These are phyloP conservation scores for Spinacia oleracea DNA, from an alignment of 179 eudicot genomes.

Conservation along the genomic window DNA sequence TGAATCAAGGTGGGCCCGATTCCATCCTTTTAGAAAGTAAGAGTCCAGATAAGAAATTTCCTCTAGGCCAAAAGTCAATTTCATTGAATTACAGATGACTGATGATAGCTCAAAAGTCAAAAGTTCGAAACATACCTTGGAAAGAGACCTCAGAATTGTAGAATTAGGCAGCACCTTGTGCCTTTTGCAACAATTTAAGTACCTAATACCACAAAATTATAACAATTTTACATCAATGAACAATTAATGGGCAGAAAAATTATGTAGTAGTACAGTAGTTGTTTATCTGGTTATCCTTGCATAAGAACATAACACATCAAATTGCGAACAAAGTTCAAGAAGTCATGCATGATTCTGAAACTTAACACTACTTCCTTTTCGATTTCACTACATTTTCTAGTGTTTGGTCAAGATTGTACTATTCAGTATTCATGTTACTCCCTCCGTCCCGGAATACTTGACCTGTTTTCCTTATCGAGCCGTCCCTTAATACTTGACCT, in stretches of 20 bases:
- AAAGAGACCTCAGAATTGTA: slow-evolving; percentile 49
- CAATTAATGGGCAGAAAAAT: too few relatives aligned
- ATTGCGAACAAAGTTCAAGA: background rate
- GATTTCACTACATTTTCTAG: background rate
- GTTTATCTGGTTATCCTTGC: too few relatives aligned
- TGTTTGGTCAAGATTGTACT: background rate
- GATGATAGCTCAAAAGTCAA: background rate
- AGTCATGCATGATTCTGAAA: background rate
- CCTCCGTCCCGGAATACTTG: too few relatives aligned
- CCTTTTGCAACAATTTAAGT: slow-evolving; percentile 51
- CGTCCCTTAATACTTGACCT: too few relatives aligned
- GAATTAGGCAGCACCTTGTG: slow-evolving; percentile 58
- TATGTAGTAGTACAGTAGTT: too few relatives aligned
- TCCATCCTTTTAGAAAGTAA: too few relatives aligned
- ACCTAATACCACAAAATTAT: slow-evolving; percentile 41
- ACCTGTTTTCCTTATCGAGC: too few relatives aligned
- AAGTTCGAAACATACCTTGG: slow-evolving; percentile 47
- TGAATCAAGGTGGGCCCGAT: too few relatives aligned
- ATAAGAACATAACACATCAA: background rate
- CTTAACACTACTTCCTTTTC: background rate
- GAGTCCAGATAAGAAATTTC: background rate
- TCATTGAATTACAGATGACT: background rate
- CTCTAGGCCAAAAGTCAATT: background rate
- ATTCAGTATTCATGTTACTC: too few relatives aligned
- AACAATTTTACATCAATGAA: background rate